A percentile compares a stretch with the other conserved stretches of the same genome.
Evolutionary conservation across 139 green algal genomes (phyloP).

Genomic region (Nannochloris sp.): DNA sequence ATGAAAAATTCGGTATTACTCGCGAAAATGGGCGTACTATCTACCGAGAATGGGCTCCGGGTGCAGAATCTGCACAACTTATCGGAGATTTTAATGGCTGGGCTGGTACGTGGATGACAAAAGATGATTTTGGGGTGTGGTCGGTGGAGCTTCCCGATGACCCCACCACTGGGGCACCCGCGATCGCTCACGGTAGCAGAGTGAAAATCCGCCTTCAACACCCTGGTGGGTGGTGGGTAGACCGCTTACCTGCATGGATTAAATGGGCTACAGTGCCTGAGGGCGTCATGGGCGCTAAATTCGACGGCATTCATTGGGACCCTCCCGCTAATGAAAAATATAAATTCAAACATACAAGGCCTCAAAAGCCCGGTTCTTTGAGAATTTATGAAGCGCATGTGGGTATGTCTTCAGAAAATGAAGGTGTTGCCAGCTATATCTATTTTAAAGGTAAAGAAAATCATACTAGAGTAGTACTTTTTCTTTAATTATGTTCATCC

Average conservation of each 20-base stretch:
- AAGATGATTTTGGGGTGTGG: constrained; percentile 80
- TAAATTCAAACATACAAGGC: constrained; percentile 39
- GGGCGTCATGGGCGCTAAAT: constrained; percentile 73
- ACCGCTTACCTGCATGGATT: constrained; percentile 86
- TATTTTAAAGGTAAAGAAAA: too few species aligned
- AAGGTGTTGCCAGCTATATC: constrained; percentile 63
- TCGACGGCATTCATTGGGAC: constrained; percentile 91
- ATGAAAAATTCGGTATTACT: constrained; percentile 72
- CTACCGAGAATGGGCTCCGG: constrained; percentile 88
- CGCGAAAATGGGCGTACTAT: constrained; percentile 37
- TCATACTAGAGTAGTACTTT: too few species aligned
- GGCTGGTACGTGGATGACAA: constrained; percentile 57
- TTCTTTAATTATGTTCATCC: too few species aligned
- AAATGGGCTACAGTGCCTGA: constrained; percentile 53
- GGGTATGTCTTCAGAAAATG: constrained; percentile 82
- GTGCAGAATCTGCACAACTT: constrained; percentile 49
- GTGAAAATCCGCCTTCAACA: constrained; percentile 80
- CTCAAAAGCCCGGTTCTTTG: constrained; percentile 41
- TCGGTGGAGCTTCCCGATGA: constrained; percentile 55
- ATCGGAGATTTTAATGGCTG: constrained; percentile 91
- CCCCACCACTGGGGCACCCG: constrained; percentile 41
- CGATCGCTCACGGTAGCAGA: constrained; percentile 66
- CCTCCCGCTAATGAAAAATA: constrained; percentile 53
- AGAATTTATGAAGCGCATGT: constrained; percentile 97
- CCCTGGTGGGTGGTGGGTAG: constrained; percentile 58